Percentiles rank a stretch among this genome's conserved stretches.
Conservation (phyloP, 2,329 filamentous ascomycete genomes). For the Neopestalotiopsis sp. region DNA sequence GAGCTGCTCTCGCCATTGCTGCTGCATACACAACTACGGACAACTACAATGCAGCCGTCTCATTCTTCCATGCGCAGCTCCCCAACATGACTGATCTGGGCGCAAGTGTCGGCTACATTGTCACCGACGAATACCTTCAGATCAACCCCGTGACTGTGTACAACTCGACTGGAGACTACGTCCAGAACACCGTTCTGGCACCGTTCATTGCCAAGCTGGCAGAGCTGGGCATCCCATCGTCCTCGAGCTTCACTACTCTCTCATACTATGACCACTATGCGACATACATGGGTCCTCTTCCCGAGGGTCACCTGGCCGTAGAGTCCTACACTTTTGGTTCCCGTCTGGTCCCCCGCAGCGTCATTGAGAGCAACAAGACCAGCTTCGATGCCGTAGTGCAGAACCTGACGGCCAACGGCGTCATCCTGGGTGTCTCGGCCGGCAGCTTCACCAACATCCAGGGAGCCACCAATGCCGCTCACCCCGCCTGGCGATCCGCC, state of each 20-base stretch:
- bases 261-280: constrained; percentile 41
- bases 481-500: constrained; percentile 41
- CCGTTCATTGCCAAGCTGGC: constrained; percentile 33
- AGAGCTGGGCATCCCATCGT: constrained; percentile 29
- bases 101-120: constrained; percentile 30
- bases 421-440: constrained; percentile 36
- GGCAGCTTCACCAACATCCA: constrained; percentile 26
- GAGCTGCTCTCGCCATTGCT: constrained; percentile 31
- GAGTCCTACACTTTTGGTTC: constrained; percentile 41
- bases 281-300: constrained; percentile 42
- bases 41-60: constrained; percentile 28
- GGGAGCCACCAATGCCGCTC: constrained; percentile 35
- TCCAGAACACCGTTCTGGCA: constrained; percentile 31
- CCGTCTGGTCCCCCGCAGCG: constrained; percentile 40
- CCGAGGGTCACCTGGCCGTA: constrained; percentile 39
- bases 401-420: constrained; percentile 37
- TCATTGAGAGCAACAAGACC: constrained; percentile 36
- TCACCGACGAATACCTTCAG: constrained; percentile 26
- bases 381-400: constrained; percentile 36
- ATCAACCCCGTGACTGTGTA: constrained; percentile 34
- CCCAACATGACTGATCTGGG: constrained; percentile 33
- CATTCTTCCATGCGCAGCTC: constrained; percentile 30
- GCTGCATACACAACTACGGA: constrained; percentile 27
- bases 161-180: constrained; percentile 33
- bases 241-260: constrained; percentile 32